Base-by-base conservation (phyloP, 495 filamentous ascomycete species). In the Astrothelium macrocarpum region DNA sequence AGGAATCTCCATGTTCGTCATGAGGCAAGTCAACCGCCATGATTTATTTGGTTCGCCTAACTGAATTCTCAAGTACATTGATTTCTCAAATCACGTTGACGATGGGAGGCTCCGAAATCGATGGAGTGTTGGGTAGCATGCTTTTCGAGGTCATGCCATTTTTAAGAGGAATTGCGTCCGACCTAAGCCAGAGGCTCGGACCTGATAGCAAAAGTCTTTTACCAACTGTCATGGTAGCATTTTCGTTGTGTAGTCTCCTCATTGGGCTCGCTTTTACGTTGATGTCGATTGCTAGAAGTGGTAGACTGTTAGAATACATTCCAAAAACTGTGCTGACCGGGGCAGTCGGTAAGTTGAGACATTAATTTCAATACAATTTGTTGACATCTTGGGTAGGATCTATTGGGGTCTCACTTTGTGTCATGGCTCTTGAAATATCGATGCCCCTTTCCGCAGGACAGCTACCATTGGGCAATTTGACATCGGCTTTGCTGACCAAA, bases 141-240 rank as follows among this genome's bases (percentile, higher is more conserved):
- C 43, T 49, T 9, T 49, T 49, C n/a, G 43, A 49, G n/a, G 43
- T 49, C 11, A 49, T 49, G 43, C 43, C 43, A 49, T 49, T 49
- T 20, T 49, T 49, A 20, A 49, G 43, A 49, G 18, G 18, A 3
- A 49, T 49, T 20, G 43, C 43, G n/a, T 49, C 43, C 43, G 43
- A 49, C 43, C 7, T 49, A 14, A 49, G 43, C 43, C 43, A 20
- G n/a, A 49, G 43, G n/a, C 43, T 49, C 43, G 43, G 43, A 18
- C 43, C 43, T 10, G 9, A 49, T 20, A 49, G 43, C 43, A 20
- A 49, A 4, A 49, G 43, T 20, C 43, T 49, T 20, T 49, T 49
- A 3, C 43, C 43, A 14, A 49, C 43, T 3, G n/a, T 49, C 43
- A 20, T 49, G 10, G 43, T 20, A 49, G 43, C 43, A 3, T 49